These are phyloP conservation scores for Leucosporidium scottii DNA, from an alignment of 768 basidiomycete species.

Conservation along the genomic window DNA sequence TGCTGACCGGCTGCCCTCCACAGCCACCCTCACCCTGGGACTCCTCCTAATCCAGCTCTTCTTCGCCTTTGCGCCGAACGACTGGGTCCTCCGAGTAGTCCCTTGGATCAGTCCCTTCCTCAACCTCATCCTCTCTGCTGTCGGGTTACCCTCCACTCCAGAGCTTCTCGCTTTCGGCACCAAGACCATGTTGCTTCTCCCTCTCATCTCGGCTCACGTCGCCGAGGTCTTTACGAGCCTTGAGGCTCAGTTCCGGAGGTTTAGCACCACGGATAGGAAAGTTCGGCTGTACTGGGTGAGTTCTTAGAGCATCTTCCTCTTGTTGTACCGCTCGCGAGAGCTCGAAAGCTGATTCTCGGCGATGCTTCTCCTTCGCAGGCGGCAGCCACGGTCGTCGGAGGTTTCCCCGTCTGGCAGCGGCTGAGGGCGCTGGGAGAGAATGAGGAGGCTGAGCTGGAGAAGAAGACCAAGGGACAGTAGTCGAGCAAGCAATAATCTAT, in stretches of 20 bases:
- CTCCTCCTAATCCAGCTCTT: not conserved
- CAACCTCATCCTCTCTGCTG: not conserved
- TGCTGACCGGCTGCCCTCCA: no score
- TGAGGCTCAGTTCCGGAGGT: not conserved
- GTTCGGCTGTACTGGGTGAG: not conserved
- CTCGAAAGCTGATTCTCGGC: not conserved
- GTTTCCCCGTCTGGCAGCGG: constrained; percentile 7
- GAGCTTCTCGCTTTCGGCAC: not conserved
- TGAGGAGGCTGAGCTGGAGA: constrained; percentile 2
- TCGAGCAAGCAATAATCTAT: no score
- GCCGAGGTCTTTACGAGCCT: not conserved
- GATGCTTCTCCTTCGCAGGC: not conserved
- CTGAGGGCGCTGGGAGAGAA: not conserved
- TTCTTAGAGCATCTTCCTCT: not conserved
- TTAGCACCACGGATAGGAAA: not conserved
- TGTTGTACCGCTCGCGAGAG: no score
- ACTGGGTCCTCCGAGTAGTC: no score
- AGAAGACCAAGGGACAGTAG: not conserved
- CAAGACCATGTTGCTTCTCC: not conserved
- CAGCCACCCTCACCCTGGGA: no score
- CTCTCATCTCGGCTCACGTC: not conserved
- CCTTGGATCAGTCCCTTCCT: no score
- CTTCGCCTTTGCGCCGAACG: not conserved
- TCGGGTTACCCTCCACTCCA: not conserved
- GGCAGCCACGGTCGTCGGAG: not conserved